These are phyloP conservation scores for Lepiota brunneoincarnata DNA, from an alignment of 768 basidiomycete species.

Conservation along the genomic window DNA sequence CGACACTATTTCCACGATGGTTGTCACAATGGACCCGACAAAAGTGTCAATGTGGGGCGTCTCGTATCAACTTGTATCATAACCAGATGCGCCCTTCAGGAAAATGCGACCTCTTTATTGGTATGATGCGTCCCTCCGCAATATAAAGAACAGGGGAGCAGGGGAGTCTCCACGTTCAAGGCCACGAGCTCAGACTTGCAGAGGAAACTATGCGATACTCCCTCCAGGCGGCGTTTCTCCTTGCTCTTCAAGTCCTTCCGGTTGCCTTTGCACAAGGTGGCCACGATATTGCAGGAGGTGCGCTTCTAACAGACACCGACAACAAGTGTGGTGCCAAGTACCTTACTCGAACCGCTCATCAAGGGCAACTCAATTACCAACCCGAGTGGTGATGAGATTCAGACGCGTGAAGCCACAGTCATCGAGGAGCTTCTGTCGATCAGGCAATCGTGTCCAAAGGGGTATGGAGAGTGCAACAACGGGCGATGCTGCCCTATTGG, in stretches of 20 bases:
- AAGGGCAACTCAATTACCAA: not conserved
- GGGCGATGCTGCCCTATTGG: constrained; percentile 7
- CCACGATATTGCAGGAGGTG: not conserved
- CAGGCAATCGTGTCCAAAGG: constrained; percentile 4
- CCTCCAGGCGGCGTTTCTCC: not conserved
- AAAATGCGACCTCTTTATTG: too few relatives aligned
- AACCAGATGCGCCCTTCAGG: too few relatives aligned
- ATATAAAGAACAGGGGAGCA: too few relatives aligned
- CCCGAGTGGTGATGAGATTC: not conserved
- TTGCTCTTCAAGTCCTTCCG: not conserved
- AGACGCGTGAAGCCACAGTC: not conserved
- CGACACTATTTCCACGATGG: too few relatives aligned
- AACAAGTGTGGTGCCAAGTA: not conserved
- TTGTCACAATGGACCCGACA: too few relatives aligned
- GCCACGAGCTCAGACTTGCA: not conserved
- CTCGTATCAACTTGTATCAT: too few relatives aligned
- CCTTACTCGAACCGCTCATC: not conserved
- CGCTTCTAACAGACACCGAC: not conserved
- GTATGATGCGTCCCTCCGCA: too few relatives aligned
- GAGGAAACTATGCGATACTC: constrained; percentile 1
- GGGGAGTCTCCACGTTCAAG: too few relatives aligned
- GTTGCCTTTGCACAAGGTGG: not conserved
- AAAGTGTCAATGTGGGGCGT: too few relatives aligned
- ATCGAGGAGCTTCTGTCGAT: constrained; percentile 5
- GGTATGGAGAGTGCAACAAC: not conserved